Conservation (phyloP, 768 basidiomycete species). For the Suillus fuscotomentosus region DNA sequence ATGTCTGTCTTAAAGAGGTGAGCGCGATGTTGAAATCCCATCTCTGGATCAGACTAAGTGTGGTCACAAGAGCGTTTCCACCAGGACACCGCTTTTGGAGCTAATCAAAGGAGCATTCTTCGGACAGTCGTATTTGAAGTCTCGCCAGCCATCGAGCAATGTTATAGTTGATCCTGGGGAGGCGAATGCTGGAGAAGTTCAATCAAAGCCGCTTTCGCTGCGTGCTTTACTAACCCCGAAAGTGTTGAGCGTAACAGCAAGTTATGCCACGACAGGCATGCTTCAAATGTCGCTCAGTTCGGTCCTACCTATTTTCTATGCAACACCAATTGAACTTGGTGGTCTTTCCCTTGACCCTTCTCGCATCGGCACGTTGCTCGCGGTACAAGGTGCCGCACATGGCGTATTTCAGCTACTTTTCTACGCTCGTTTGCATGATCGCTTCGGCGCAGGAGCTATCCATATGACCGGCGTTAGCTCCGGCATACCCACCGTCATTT, state of each 20-base stretch:
- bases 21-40: not conserved
- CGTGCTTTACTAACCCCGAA: constrained; percentile 47
- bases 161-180: not conserved
- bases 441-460: constrained; percentile 47
- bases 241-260: constrained; percentile 56
- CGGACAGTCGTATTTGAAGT: not conserved
- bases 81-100: not conserved
- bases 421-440: constrained; percentile 55
- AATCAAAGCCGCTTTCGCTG: constrained; percentile 39
- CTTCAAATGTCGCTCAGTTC: constrained; percentile 64
- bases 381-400: constrained; percentile 21
- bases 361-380: constrained; percentile 29
- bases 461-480: constrained; percentile 25
- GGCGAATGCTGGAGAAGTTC: not conserved
- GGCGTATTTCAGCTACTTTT: constrained; percentile 57
- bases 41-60: not conserved
- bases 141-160: not conserved
- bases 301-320: constrained; percentile 32
- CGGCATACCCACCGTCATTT: constrained; percentile 29
- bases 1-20: not conserved
- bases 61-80: not conserved
- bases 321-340: constrained; percentile 29
- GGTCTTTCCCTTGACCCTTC: constrained; percentile 27
- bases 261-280: constrained; percentile 60
- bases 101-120: not conserved